Evolutionary conservation across 768 basidiomycete genomes (phyloP), one percentile per base, ranked within the genome.

Genomic region (Russula abietina): DNA sequence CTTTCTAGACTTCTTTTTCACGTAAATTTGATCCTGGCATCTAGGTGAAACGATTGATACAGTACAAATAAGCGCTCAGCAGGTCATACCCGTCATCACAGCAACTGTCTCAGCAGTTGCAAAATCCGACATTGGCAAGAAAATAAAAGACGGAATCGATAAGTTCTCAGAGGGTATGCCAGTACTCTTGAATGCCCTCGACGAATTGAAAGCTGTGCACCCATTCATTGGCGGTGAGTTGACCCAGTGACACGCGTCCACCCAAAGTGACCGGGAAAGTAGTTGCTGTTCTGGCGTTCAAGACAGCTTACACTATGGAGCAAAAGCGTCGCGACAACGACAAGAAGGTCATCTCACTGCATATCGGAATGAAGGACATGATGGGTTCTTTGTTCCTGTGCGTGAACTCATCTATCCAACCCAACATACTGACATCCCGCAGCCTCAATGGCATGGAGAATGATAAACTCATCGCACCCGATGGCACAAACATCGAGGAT

Each of bases 261-360:
- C 17, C 14, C 4, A 7, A 30, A 24, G 1, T 64, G 19, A 57
- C 43, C 2, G 22, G 38, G 32, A 8, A 28, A n/a, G 9, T 17
- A 75, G 83, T 80, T 51, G 80, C 77, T 32, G 78, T 83, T 19
- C 68, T 76, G 14, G 81, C 82, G 1, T 84, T 84, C 70, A 74
- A 78, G 39, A 71, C 80, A 0, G 80, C 80, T 6, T 74, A 81
- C 30, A 76, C 77, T 19, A 71, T 83, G 39, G 81, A 83, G 57
- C 58, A 78, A 58, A 79, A 78, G 3, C 73, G 81, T 26, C 72
- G 79, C 26, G 80, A 81, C 30, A 84, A 84, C 57, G 79, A 83
- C 59, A 77, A 75, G 59, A 81, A 80, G 62, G 75, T 83, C 8
- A 61, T 77, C 2, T 71, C 74, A 4, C 71, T 84, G 7, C 79